Evolutionary conservation across 2,329 filamentous ascomycete genomes (phyloP).

Genomic region (Pseudogymnoascus sp.): DNA sequence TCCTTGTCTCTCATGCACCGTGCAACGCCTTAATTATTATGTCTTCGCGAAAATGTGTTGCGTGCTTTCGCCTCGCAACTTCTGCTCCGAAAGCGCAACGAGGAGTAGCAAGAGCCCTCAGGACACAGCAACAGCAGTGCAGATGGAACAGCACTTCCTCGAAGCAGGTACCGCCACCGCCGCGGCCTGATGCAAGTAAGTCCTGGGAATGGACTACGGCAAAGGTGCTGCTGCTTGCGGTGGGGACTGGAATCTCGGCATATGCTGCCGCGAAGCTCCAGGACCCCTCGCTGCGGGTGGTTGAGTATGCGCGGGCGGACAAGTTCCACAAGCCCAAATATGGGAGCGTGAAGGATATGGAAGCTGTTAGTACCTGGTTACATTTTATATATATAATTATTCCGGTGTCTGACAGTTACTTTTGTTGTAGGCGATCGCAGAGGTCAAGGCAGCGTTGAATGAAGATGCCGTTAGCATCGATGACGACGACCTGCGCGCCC

Average conservation of each 20-base stretch:
- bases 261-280: constrained; percentile 15
- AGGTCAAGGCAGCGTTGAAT: constrained; percentile 43
- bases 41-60: constrained; percentile 6
- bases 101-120: neutral
- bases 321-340: constrained; percentile 31
- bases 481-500: constrained; percentile 49
- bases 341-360: constrained; percentile 41
- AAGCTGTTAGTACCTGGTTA: constrained; percentile 32
- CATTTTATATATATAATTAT: neutral
- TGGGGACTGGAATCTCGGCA: constrained; percentile 16
- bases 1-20: constrained; percentile 6
- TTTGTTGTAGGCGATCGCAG: constrained; percentile 40
- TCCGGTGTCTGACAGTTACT: neutral
- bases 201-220: constrained; percentile 20
- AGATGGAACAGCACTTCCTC: neutral
- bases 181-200: neutral
- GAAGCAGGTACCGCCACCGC: neutral
- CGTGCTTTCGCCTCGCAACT: constrained; percentile 6
- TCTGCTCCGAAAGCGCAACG: neutral
- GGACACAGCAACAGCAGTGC: neutral
- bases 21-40: constrained; percentile 3
- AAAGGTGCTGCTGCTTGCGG: constrained; percentile 19
- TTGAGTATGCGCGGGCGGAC: constrained; percentile 22
- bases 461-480: constrained; percentile 55
- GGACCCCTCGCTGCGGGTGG: neutral